Evolutionary conservation across 2,329 filamentous ascomycete genomes (phyloP), one percentile per base, ranked within the genome.

Genomic region (Diaporthe sp.): DNA sequence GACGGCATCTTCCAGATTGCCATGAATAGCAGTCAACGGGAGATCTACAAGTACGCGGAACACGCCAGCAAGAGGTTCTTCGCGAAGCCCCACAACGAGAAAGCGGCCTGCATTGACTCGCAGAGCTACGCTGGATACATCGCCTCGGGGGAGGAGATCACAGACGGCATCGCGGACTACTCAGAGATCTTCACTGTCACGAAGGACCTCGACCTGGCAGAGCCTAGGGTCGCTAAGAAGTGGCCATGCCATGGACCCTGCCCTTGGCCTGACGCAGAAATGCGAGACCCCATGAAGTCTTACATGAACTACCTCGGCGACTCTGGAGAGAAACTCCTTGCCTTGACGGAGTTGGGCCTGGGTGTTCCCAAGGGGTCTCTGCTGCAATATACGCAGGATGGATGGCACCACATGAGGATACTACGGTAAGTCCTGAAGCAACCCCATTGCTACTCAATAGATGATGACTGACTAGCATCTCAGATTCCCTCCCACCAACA

Each of bases 131-230:
- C 86, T 0, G 87, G 87, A 3, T 89, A 89, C 77, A 85, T 88
- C 65, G 87, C 87, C 34, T 87, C 85, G 0, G 87, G 87, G 0
- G 87, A 89, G 77, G 86, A 87, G 79, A 82, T 88, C 4, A 87
- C 86, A 3, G 83, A 86, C 72, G 87, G 87, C 49, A 83, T 89
- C 37, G 86, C 86, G 22, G 87, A 89, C 78, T 89, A 88, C 77
- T 87, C 85, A 0, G 87, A 89, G 57, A 88, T 89, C 44, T 89
- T 88, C 76, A 89, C 88, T 2, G 85, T 89, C 25, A 88, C 85
- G 17, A 89, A 88, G 75, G 87, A 89, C 67, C 80, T 89, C 9
- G 79, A 80, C 5, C 76, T 80, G 2, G 76, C 81, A 6, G 86
- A 89, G 65, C 77, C 79, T 1, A 82, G 87, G 2, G 86, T 88